Evolutionary conservation across 192 early-diverging fungal species (phyloP).

Genomic region (Backusella tarrabulga): DNA sequence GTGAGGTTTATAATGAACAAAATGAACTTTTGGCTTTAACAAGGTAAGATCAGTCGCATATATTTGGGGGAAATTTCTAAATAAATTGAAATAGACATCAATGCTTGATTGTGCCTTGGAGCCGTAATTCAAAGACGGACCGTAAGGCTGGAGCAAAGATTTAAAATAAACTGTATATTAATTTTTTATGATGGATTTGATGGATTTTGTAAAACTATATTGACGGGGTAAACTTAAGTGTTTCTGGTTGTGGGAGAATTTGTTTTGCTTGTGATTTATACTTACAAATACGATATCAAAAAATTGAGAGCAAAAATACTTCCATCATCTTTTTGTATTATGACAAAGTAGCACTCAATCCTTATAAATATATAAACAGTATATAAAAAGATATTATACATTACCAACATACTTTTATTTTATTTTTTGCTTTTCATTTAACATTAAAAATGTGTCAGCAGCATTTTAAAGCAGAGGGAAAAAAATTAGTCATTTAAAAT

Average conservation of each 20-base stretch:
- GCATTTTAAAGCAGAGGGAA: no score
- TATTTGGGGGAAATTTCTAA: no score
- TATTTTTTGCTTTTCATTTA: no score
- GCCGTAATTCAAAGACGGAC: neutral
- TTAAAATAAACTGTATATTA: neutral
- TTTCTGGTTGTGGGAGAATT: neutral
- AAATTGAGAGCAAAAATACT: no score
- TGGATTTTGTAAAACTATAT: neutral
- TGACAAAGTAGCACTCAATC: no score
- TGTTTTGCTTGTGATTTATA: neutral
- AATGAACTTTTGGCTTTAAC: constrained; percentile 33
- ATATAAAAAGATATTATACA: no score
- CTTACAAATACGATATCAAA: neutral
- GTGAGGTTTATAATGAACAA: constrained; percentile 30
- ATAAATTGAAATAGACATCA: neutral
- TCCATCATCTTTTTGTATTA: no score
- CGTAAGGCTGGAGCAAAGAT: neutral
- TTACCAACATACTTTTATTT: no score
- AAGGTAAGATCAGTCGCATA: constrained; percentile 11
- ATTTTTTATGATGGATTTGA: neutral
- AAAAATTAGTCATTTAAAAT: no score
- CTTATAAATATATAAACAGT: no score
- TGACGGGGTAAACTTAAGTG: no score
- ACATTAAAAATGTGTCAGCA: no score
- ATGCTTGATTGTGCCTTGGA: constrained; percentile 13